Percentiles rank a stretch among this genome's conserved stretches.
Conservation (phyloP, 2,329 filamentous ascomycete species). For the Pseudocercospora vitis region DNA sequence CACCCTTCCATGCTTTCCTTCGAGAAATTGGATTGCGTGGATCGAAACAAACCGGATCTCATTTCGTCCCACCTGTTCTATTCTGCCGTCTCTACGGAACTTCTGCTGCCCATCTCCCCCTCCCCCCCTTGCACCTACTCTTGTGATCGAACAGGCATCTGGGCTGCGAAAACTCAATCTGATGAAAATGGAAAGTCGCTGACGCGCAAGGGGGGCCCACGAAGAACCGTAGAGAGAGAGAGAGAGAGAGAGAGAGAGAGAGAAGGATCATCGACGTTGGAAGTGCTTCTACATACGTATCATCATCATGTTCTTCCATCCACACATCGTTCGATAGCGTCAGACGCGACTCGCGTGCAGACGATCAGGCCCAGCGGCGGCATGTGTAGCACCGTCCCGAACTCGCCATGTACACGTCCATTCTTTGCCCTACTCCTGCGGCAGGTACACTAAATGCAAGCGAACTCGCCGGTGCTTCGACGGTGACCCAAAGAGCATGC, state of each 20-base stretch:
- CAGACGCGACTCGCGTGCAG: not conserved
- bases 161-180: not conserved
- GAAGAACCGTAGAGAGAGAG: too few species aligned
- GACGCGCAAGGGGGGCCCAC: not conserved
- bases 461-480: too few species aligned
- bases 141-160: slow-evolving; percentile 5
- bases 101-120: not conserved
- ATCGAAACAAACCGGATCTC: not conserved
- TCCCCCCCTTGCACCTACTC: not conserved
- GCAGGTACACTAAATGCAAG: too few species aligned
- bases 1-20: slow-evolving; percentile 11
- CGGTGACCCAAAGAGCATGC: too few species aligned
- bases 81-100: not conserved
- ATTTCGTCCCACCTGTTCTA: not conserved
- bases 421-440: not conserved
- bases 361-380: not conserved
- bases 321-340: not conserved
- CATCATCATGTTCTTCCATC: not conserved
- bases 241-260: too few species aligned
- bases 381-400: not conserved
- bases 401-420: too few species aligned
- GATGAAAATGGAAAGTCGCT: not conserved
- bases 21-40: slow-evolving; percentile 12
- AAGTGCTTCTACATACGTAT: not conserved
- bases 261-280: not conserved